These are phyloP conservation scores for Eucalyptus microcorys DNA, from an alignment of 345 rosid genomes.

Conservation along the genomic window DNA sequence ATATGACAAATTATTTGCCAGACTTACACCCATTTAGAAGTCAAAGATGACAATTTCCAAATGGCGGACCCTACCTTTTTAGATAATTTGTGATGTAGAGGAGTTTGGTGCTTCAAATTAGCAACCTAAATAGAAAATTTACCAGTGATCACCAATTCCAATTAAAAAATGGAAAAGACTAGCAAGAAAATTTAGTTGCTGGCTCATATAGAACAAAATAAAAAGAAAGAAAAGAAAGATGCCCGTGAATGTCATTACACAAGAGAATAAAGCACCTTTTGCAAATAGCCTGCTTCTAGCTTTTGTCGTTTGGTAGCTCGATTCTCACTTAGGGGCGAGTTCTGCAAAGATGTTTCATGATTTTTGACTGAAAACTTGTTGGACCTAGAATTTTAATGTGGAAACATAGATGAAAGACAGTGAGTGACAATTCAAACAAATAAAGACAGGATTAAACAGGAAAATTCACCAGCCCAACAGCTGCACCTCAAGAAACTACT, in stretches of 20 bases:
- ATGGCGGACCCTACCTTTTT: constrained; percentile 10
- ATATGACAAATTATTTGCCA: neutral
- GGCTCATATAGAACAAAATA: neutral
- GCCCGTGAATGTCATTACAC: neutral
- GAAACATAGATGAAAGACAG: neutral
- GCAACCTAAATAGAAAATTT: constrained; percentile 34
- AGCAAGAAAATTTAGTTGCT: neutral
- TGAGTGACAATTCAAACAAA: neutral
- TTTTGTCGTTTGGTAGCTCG: constrained; percentile 69
- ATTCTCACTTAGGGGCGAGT: constrained; percentile 17
- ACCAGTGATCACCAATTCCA: neutral
- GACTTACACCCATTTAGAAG: neutral
- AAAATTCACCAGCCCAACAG: neutral
- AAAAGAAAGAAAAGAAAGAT: neutral
- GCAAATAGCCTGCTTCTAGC: constrained; percentile 63
- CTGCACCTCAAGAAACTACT: constrained; percentile 24
- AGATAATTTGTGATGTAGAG: constrained; percentile 40
- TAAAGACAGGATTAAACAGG: neutral
- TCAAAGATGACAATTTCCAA: neutral
- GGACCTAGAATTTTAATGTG: constrained; percentile 18
- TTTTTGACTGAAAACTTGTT: constrained; percentile 11
- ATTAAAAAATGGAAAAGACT: neutral
- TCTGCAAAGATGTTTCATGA: constrained; percentile 17
- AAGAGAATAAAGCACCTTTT: constrained; percentile 36
- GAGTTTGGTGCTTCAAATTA: constrained; percentile 44